A percentile compares a stretch with the other conserved stretches of the same genome.
These are phyloP conservation scores for Pseudonitzschia pungens DNA, from an alignment of 108 stramenopile genomes.

Conservation along the genomic window DNA sequence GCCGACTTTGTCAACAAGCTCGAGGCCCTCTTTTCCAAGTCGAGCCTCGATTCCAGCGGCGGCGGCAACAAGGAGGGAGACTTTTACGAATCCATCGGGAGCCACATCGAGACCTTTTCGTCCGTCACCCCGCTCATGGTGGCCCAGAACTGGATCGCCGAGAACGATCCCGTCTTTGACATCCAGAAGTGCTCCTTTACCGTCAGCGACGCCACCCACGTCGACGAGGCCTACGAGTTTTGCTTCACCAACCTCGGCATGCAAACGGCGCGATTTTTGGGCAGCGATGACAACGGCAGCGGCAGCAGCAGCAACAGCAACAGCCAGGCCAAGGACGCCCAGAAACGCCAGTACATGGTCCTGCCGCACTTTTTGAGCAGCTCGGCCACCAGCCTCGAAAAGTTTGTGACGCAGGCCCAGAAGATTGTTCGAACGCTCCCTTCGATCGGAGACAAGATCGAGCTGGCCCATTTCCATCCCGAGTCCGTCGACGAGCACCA, in stretches of 20 bases:
- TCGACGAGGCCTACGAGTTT: conserved; percentile 82
- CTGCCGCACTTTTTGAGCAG: conserved; percentile 67
- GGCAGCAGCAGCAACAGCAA: background rate
- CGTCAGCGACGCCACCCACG: conserved; percentile 50
- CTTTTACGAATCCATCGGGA: conserved; percentile 74
- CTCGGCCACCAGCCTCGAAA: conserved; percentile 75
- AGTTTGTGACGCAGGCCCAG: conserved; percentile 53
- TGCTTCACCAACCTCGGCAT: conserved; percentile 81
- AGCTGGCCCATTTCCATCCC: conserved; percentile 56
- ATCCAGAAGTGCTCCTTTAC: conserved; percentile 52
- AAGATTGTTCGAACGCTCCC: conserved; percentile 57
- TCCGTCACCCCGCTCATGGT: conserved; percentile 51
- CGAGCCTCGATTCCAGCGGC: conserved; percentile 25
- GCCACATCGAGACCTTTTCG: conserved; percentile 46
- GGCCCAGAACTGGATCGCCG: conserved; percentile 70
- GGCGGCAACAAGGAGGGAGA: conserved; percentile 44
- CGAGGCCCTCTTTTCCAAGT: conserved; percentile 68
- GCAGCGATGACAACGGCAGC: too few relatives aligned
- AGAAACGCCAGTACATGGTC: conserved; percentile 67
- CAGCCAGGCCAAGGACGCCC: conserved; percentile 17
- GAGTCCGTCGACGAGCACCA: conserved; percentile 61
- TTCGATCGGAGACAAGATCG: conserved; percentile 42
- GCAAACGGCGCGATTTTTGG: conserved; percentile 35
- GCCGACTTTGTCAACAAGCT: conserved; percentile 63
- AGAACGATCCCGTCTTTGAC: conserved; percentile 53